Percentiles rank a stretch among this genome's conserved stretches.
phyloP scores from a whole-genome alignment of 768 basidiomycete species.

The Agaricus sinodeliciosus region DNA sequence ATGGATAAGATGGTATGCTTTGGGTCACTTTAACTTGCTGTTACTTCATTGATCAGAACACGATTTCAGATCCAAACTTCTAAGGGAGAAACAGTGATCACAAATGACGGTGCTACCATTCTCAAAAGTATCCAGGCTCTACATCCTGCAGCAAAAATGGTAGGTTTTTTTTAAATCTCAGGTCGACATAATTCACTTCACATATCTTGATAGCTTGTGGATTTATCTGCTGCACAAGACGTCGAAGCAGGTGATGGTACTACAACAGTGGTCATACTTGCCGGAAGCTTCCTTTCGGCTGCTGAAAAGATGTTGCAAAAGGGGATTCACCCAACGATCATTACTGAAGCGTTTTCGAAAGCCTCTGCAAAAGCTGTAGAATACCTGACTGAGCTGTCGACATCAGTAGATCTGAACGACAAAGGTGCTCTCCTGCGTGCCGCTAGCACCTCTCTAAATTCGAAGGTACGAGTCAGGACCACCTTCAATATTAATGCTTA shows the following conservation, averaged over 20 bases:
- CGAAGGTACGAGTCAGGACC: constrained; percentile 55
- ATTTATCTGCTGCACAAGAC: constrained; percentile 96
- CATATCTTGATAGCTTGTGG: constrained; percentile 66
- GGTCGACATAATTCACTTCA: constrained; percentile 8
- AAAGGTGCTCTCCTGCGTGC: constrained; percentile 80
- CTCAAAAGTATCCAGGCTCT: constrained; percentile 91
- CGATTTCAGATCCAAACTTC: constrained; percentile 80
- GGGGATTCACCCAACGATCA: constrained; percentile 96
- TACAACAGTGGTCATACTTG: constrained; percentile 94
- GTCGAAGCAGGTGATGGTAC: constrained; percentile 98
- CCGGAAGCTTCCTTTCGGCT: constrained; percentile 86
- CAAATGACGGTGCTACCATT: constrained; percentile 98
- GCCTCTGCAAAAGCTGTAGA: constrained; percentile 93
- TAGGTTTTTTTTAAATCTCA: constrained; percentile 22
- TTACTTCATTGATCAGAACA: constrained; percentile 9
- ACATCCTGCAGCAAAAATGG: constrained; percentile 99
- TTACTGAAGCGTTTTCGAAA: constrained; percentile 91
- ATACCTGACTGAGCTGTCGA: constrained; percentile 87
- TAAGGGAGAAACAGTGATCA: constrained; percentile 95
- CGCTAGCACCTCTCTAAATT: constrained; percentile 92
- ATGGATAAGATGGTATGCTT: constrained; percentile 97
- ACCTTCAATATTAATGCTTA: background rate
- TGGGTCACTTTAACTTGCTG: constrained; percentile 6
- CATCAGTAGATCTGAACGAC: constrained; percentile 87
- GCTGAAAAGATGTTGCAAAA: constrained; percentile 96